Evolutionary conservation across 352 stramenopile genomes (phyloP).

Genomic region (Globisporangium splendens): DNA sequence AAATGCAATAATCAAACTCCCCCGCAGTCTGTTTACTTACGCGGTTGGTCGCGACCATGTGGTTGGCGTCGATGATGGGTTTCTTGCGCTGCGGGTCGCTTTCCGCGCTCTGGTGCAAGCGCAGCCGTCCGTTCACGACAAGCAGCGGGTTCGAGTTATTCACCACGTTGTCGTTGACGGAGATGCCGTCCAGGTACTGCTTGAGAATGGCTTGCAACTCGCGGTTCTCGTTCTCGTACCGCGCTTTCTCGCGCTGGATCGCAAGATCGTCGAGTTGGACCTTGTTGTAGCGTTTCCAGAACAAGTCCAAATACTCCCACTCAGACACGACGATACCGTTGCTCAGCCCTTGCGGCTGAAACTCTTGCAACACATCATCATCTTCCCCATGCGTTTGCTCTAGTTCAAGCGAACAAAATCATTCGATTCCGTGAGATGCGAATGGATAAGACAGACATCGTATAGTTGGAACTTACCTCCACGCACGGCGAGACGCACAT

Average conservation of each 20-base stretch:
- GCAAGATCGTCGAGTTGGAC: conserved; percentile 90
- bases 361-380: conserved; percentile 46
- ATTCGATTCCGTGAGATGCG: not conserved
- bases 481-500: conserved; percentile 43
- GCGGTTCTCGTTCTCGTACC: conserved; percentile 85
- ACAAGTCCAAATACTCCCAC: conserved; percentile 87
- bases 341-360: conserved; percentile 59
- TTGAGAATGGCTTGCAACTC: conserved; percentile 90
- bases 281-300: conserved; percentile 96
- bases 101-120: conserved; percentile 42
- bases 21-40: conserved; percentile 24
- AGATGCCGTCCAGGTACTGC: conserved; percentile 93
- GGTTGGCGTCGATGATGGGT: conserved; percentile 72
- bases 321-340: conserved; percentile 56
- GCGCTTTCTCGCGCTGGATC: conserved; percentile 84
- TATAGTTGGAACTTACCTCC: conserved; percentile 20
- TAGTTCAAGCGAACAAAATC: conserved; percentile 1
- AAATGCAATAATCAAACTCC: not conserved
- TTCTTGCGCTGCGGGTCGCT: conserved; percentile 32
- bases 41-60: conserved; percentile 80
- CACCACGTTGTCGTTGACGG: conserved; percentile 90
- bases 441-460: conserved; percentile 18
- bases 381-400: conserved; percentile 34
- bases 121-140: conserved; percentile 89
- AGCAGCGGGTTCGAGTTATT: conserved; percentile 89